A percentile compares a stretch with the other conserved stretches of the same genome.
phyloP scores from a whole-genome alignment of 164 flowering plant genomes.

The Tinospora cordifolia region DNA sequence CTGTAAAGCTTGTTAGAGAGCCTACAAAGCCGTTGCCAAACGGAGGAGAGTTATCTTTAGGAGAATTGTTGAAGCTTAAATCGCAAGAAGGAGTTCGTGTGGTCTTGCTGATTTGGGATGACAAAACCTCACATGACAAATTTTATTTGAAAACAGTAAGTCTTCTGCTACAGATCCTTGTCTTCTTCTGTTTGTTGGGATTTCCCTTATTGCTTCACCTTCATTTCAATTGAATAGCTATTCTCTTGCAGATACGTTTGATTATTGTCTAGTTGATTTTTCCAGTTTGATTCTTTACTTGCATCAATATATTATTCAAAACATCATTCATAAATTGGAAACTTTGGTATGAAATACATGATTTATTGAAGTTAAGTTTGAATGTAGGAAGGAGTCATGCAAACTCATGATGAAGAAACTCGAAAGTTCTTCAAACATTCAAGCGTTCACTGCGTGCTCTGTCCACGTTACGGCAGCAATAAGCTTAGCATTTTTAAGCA shows the following conservation, averaged over 20 bases:
- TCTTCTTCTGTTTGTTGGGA: neutral
- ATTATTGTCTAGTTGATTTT: neutral
- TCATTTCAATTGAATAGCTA: neutral
- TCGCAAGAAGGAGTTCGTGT: slow-evolving; percentile 68
- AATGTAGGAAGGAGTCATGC: slow-evolving; percentile 72
- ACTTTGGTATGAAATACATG: neutral
- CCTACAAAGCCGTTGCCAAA: slow-evolving; percentile 47
- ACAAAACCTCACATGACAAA: slow-evolving; percentile 62
- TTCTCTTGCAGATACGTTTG: neutral
- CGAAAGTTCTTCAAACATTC: slow-evolving; percentile 56
- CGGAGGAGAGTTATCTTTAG: slow-evolving; percentile 55
- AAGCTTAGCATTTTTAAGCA: slow-evolving; percentile 70
- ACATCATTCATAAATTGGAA: no score
- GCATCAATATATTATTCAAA: no score
- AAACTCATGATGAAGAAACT: slow-evolving; percentile 73
- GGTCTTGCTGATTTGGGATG: slow-evolving; percentile 59
- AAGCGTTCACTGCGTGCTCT: slow-evolving; percentile 49
- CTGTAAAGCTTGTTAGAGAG: slow-evolving; percentile 56
- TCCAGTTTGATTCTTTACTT: neutral
- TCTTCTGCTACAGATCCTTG: neutral
- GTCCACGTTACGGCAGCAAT: slow-evolving; percentile 68
- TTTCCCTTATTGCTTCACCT: neutral
- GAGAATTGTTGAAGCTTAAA: slow-evolving; percentile 59
- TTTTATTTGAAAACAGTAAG: slow-evolving; percentile 52
- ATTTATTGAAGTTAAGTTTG: slow-evolving; percentile 11